Evolutionary conservation across 768 basidiomycete species (phyloP).

Genomic region (Boletus pseudo-olivaceus): DNA sequence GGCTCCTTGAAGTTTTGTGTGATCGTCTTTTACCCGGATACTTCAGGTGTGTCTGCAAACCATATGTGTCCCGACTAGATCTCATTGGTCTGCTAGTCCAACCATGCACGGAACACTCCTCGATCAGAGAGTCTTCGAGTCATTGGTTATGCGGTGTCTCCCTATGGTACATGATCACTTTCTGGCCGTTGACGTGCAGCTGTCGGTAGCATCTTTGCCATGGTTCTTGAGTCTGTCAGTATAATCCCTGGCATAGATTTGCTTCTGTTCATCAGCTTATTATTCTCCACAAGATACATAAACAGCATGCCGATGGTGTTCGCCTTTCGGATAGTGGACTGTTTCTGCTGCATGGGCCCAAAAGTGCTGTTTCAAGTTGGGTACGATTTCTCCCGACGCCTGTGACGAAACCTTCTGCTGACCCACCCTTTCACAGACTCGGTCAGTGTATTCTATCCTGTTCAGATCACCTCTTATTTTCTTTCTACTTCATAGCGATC

Average conservation of each 20-base stretch:
- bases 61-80: neutral
- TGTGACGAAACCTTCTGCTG: slow-evolving; percentile 1
- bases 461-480: slow-evolving; percentile 9
- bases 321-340: slow-evolving; percentile 95
- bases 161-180: slow-evolving; percentile 96
- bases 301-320: slow-evolving; percentile 98
- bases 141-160: slow-evolving; percentile 82
- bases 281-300: slow-evolving; percentile 55
- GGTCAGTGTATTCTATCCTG: slow-evolving; percentile 39
- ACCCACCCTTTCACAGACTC: slow-evolving; percentile 40
- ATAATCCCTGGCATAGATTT: slow-evolving; percentile 17
- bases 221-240: slow-evolving; percentile 97
- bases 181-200: slow-evolving; percentile 85
- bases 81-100: slow-evolving; percentile 49
- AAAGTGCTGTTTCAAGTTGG: slow-evolving; percentile 99
- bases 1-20: slow-evolving; percentile 92
- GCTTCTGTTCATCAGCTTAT: neutral
- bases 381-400: slow-evolving; percentile 38
- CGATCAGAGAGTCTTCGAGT: slow-evolving; percentile 98
- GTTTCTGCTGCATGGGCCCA: slow-evolving; percentile 98
- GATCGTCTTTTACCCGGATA: slow-evolving; percentile 96
- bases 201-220: slow-evolving; percentile 93
- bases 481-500: slow-evolving; percentile 58
- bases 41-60: slow-evolving; percentile 62
- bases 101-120: slow-evolving; percentile 99